Evolutionary conservation across 2,329 filamentous ascomycete genomes (phyloP), one percentile per base, ranked within the genome.

Genomic region (Cladosporium colombiae): DNA sequence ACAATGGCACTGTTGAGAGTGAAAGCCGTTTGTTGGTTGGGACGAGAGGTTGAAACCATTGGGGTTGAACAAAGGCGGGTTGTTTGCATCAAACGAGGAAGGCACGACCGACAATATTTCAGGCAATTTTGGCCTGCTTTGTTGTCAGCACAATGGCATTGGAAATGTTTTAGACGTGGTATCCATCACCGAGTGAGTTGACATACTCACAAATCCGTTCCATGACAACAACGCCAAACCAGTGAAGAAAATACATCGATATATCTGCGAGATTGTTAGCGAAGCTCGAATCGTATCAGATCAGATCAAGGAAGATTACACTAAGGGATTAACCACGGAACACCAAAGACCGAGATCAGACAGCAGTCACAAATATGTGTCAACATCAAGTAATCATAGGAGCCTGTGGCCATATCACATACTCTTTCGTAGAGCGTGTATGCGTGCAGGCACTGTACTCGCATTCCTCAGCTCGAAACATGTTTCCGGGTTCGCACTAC

Each of bases 381-480:
- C 46, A 62, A 18, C 29, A 53, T 3, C 29, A 52, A n/a, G n/a
- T 62, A 29, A 14, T 62, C n/a, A 27, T 50, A 27, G 46, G 46
- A 50, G 59, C 46, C n/a, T 62, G 59, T 14, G 46, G 59, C 29
- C 59, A 62, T 27, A 50, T 37, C 16, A 50, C 29, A 31, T 35
- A 23, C 29, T 50, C 27, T 21, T 62, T 52, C 21, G 46, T 52
- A 10, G 44, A 53, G 59, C 18, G 21, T 18, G 14, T n/a, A 3
- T 62, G 59, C 29, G 25, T 25, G 29, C 59, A 50, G 29, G 13
- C n/a, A 2, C 29, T 35, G 13, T 37, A 35, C 59, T 16, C 31
- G 11, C 27, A 33, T 13, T 52, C 59, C 29, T 50, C 59, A 7
- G 40, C 46, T 23, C 21, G 59, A 3, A 37, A 35, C 1, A 33